A percentile compares a stretch with the other conserved stretches of the same genome.
Conservation (phyloP, 2,329 filamentous ascomycete species). For the Talaromyces atroroseus region DNA sequence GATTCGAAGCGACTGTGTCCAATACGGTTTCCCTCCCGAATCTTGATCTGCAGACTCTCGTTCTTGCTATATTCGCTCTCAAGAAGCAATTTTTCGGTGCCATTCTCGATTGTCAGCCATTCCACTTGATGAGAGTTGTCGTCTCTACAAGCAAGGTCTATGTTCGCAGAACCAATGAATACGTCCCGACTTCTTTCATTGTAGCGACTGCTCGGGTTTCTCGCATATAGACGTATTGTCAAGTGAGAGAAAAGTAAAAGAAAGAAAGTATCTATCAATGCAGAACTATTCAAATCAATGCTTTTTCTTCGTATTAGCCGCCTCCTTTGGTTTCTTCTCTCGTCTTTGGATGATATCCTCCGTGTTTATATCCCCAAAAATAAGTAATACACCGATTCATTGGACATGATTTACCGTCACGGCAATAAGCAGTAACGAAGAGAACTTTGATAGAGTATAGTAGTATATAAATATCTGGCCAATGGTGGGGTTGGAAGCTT, state of each 20-base stretch:
- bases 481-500: constrained; percentile 8
- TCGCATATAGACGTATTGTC: constrained; percentile 2
- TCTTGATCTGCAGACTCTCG: background rate
- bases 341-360: no score
- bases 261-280: no score
- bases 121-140: background rate
- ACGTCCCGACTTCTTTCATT: background rate
- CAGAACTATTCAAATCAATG: no score
- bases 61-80: background rate
- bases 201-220: background rate
- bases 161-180: background rate
- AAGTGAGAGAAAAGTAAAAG: no score
- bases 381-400: no score
- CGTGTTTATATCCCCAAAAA: no score
- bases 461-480: no score
- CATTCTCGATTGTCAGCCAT: constrained; percentile 3
- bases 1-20: background rate
- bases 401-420: no score
- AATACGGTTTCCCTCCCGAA: background rate
- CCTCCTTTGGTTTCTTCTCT: no score
- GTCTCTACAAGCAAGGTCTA: background rate
- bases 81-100: constrained; percentile 1
- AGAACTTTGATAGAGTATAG: no score
- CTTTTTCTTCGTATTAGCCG: no score
- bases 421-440: no score